Evolutionary conservation across 2,329 filamentous ascomycete species (phyloP), one percentile per base, ranked within the genome.

Genomic region (Neocatenulostroma microsporum): DNA sequence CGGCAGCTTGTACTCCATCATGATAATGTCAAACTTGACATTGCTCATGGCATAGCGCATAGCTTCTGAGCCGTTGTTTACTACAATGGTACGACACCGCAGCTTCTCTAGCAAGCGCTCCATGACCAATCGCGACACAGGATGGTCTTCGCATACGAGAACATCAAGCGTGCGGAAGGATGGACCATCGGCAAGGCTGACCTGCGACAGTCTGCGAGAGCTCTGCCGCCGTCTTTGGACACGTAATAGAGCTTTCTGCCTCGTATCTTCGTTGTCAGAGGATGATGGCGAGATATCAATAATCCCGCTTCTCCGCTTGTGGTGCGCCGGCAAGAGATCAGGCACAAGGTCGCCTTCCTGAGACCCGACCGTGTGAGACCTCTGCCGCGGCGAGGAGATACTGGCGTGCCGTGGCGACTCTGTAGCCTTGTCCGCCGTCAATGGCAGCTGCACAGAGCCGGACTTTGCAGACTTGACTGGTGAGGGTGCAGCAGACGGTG

Each of bases 21-120:
- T 91, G 58, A 98, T 95, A 51, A 95, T 86, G 62, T 98, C 91
- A 56, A 96, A 98, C 56, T 96, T 94, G 57, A 98, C 89, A 57
- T 96, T 89, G 55, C 89, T 89, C 71, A 94, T 84, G 19, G 91
- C 87, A 62, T 91, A 94, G 15, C 89, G 79, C 52, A 94, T 82
- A 9, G 89, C 91, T 56, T 98, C 91, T 0, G 85, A 81, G 1
- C 91, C 91, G 50, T 88, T 94, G 3, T 81, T 74, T 3, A 91
- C 89, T 3, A 85, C 87, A 53, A 98, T 91, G 7, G 89, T 95
- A 27, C 91, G 84, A 54, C 91, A 98, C 23, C 86, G 82, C 23
- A 96, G 69, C 63, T 96, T 98, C 61, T 98, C 91, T 35, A 98
- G 73, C 6, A 98, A 68, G 52, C 94, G 91, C 57, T 98, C 91